phyloP scores from a whole-genome alignment of 805 yeast species.

The Candida takata region DNA sequence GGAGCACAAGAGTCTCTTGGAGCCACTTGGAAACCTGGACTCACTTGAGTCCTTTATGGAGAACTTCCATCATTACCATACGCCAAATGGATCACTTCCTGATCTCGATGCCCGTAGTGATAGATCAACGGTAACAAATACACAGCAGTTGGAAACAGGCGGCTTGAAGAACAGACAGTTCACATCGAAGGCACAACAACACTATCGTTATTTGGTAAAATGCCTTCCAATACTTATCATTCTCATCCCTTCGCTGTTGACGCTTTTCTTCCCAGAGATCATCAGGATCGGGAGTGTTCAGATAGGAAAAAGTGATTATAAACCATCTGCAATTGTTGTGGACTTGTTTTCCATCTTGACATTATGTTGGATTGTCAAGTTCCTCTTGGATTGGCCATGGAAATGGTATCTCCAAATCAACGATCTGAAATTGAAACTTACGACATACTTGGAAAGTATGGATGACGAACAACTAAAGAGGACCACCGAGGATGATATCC shows the following conservation, averaged over 20 bases:
- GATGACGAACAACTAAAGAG: constrained; percentile 2
- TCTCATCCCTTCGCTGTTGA: constrained; percentile 15
- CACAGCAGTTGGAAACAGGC: too few species aligned
- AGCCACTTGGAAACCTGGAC: neutral
- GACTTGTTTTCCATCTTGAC: constrained; percentile 28
- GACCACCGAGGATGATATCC: constrained; percentile 2
- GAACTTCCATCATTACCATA: neutral
- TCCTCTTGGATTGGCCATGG: constrained; percentile 37
- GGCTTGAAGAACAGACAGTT: too few species aligned
- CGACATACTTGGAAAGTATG: constrained; percentile 2
- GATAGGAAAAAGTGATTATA: constrained; percentile 9
- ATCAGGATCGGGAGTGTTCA: constrained; percentile 9
- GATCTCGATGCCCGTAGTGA: neutral
- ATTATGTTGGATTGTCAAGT: constrained; percentile 30
- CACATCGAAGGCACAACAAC: constrained; percentile 3
- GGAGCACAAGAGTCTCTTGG: too few species aligned
- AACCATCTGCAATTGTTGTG: constrained; percentile 22
- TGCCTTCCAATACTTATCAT: constrained; percentile 16
- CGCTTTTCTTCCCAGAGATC: constrained; percentile 13
- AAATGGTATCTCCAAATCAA: constrained; percentile 29
- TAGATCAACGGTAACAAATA: neutral
- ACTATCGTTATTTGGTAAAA: constrained; percentile 12
- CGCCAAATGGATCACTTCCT: neutral
- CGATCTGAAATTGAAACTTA: constrained; percentile 10
- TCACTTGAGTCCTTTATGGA: neutral